Evolutionary conservation across 441 rosid species (phyloP).

Genomic region (Syzygium syzygioides): DNA sequence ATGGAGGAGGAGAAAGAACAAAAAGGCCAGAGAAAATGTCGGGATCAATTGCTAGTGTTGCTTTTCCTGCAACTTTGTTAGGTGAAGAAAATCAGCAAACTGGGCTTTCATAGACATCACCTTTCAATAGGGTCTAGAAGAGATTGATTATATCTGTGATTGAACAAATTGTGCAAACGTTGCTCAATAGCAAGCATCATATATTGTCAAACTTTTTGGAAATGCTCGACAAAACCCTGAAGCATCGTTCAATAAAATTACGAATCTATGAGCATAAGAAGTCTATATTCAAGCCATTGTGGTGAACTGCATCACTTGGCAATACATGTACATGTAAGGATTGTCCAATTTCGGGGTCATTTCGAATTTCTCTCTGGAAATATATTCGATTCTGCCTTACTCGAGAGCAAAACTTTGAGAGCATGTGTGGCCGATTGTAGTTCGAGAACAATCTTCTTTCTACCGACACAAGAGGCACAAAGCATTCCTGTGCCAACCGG

Average conservation of each 20-base stretch:
- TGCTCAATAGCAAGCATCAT: not conserved
- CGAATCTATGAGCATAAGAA: not conserved
- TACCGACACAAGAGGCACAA: not conserved
- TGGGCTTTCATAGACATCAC: not conserved
- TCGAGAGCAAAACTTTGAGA: not conserved
- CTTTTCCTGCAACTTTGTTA: not conserved
- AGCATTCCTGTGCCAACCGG: not conserved
- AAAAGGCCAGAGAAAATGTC: not conserved
- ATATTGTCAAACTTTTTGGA: not conserved
- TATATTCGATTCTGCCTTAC: not conserved
- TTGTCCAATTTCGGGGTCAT: not conserved
- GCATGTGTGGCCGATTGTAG: not conserved
- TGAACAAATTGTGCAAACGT: not conserved
- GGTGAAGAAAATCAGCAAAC: not conserved
- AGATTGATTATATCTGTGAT: not conserved
- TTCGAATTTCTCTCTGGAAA: not conserved
- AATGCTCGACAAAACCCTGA: not conserved
- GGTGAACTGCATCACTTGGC: not conserved
- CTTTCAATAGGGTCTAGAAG: not conserved
- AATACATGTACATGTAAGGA: not conserved
- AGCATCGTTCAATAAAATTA: not conserved
- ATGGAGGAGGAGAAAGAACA: not conserved
- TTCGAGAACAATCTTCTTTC: not conserved
- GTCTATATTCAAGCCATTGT: not conserved
- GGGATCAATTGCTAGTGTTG: not conserved